Evolutionary conservation across 2,329 filamentous ascomycete genomes (phyloP).

Genomic region (Botrytis fragariae): DNA sequence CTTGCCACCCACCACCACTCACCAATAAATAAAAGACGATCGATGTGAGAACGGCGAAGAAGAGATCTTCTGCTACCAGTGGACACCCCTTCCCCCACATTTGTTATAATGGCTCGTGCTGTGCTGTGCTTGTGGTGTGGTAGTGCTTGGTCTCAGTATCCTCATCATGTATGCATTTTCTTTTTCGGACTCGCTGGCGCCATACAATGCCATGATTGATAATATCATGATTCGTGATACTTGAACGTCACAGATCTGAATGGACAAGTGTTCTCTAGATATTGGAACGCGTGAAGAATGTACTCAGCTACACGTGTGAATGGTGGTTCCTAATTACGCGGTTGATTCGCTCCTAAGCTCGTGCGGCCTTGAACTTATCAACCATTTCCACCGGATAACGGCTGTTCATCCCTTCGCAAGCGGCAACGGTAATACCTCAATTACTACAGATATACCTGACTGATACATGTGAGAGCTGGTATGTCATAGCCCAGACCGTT

Average conservation of each 20-base stretch:
- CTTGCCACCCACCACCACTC: not conserved
- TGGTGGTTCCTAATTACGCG: not conserved
- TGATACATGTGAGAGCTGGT: not conserved
- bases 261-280: not conserved
- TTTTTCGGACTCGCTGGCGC: not conserved
- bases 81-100: not conserved
- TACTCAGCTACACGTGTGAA: not conserved
- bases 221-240: not conserved
- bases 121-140: no score
- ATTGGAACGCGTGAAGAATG: not conserved
- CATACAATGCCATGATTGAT: not conserved
- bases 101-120: conserved; percentile 1
- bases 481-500: conserved; percentile 9
- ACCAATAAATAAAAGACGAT: not conserved
- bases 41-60: not conserved
- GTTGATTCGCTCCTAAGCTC: not conserved
- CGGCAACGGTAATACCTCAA: not conserved
- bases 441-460: not conserved
- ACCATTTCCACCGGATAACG: not conserved
- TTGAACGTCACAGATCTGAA: not conserved
- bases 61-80: not conserved
- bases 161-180: not conserved
- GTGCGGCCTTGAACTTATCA: not conserved
- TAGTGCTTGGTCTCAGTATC: not conserved
- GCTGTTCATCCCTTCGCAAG: not conserved